Conservation (phyloP, 2,329 filamentous ascomycete genomes). For the Thielaviopsis ethacetica region DNA sequence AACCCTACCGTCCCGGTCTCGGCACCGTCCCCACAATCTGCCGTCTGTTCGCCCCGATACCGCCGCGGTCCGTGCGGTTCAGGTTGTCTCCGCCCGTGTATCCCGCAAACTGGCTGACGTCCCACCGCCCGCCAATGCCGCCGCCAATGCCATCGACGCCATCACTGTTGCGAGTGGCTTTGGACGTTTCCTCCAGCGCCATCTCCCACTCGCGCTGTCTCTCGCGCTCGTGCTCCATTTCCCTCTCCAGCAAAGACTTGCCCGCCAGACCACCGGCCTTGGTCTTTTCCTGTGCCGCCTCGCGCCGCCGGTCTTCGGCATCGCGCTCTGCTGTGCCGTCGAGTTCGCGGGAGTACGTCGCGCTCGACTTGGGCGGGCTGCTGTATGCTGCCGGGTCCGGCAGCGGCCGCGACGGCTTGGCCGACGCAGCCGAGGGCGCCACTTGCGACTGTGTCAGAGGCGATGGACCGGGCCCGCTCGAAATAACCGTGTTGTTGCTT, state of each 20-base stretch:
- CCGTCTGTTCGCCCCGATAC: constrained; percentile 53
- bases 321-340: constrained; percentile 44
- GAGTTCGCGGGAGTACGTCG: constrained; percentile 37
- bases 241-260: constrained; percentile 58
- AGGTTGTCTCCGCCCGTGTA: constrained; percentile 61
- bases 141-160: constrained; percentile 47
- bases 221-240: constrained; percentile 67
- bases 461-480: constrained; percentile 2
- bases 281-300: constrained; percentile 40
- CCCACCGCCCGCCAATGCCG: constrained; percentile 55
- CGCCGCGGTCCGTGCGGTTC: constrained; percentile 43
- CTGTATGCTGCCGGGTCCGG: constrained; percentile 29
- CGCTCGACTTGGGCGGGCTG: constrained; percentile 11
- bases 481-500: background rate
- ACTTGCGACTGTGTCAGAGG: constrained; percentile 31
- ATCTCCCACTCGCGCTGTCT: constrained; percentile 69
- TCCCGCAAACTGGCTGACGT: constrained; percentile 59
- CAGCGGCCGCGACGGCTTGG: constrained; percentile 24
- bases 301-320: constrained; percentile 42
- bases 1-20: constrained; percentile 24
- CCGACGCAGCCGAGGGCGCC: constrained; percentile 16
- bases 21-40: constrained; percentile 69
- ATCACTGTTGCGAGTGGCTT: constrained; percentile 32
- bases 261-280: constrained; percentile 47
- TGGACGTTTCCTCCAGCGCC: constrained; percentile 47